Evolutionary conservation across 129 eudicot species (phyloP), one percentile per base, ranked within the genome.

Genomic region (Scalesia atractyloides): DNA sequence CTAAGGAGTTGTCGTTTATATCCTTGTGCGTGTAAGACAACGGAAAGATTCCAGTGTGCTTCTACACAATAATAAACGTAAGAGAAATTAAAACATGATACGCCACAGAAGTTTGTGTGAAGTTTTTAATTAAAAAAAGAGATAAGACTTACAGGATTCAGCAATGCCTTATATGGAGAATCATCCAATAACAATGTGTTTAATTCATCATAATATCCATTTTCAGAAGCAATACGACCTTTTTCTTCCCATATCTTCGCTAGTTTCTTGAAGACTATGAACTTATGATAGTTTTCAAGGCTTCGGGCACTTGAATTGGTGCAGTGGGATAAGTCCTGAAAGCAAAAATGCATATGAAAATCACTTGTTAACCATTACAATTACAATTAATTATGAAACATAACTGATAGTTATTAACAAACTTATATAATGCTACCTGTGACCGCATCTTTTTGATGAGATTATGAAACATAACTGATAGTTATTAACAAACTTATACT

Each of bases 141-240:
- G 54, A 64, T 24, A 63, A 37, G 68, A 34, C 96, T 75, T 87
- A 93, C 98, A 50, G 97, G 97, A 81, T 93, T 93, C 7, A 87
- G 85, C 68, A 93, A 75, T 33, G 98, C 98, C 79, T 92, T 92
- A 68, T 92, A 87, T 24, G 96, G 98, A 75, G 98, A 85, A 82
- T 92, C 98, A 82, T 92, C 98, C 74, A 92, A 73, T 67, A 92
- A 81, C 51, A 92, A 73, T 13, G 98, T 92, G 79, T 89, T 87
- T 76, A 92, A 85, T 72, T 83, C 88, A 82, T 85, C 65, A 78
- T 79, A 92, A 76, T 73, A 64, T 71, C 94, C 97, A 64, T 85
- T 86, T 73, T 81, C 74, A 86, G 93, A 88, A 49, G 83, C 91
- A 52, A 70, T 47, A 24, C 74, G 72, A 49, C 70, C 82, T 52